Evolutionary conservation across 306 rosid genomes (phyloP), one percentile per base, ranked within the genome.

Genomic region (Glycine soja): DNA sequence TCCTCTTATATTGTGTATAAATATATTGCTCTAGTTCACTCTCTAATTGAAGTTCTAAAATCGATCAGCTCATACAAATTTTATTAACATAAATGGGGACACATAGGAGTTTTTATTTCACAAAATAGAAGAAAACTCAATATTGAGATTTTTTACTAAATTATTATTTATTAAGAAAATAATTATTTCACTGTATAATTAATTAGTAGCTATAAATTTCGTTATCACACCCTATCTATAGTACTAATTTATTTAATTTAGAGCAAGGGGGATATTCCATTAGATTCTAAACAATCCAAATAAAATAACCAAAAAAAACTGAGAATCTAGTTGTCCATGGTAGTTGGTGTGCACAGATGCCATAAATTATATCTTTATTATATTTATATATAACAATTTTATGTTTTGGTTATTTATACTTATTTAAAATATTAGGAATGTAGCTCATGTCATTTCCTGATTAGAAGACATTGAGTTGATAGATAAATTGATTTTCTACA

Each of bases 191-290:
- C 45, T n/a, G 14, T 62, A 16, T 70, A 6, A 70, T 11, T 46
- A 46, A 36, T 34, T 34, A 3, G 14, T 59, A 30, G 47, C 16
- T 67, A 43, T n/a, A 32, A 9, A 24, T 18, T 15, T 53, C n/a
- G 0, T 10, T 36, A 8, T 11, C 32, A 38, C 40, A 19, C 53
- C 63, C n/a, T 34, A 52, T 12, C n/a, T 40, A 78, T 34, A 16
- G 30, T 24, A 24, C 30, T 19, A 5, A 32, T n/a, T 53, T 56
- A 10, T 56, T 53, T 54, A 57, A 32, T 14, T 69, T 24, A 16
- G 19, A 70, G 7, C 30, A 79, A 7, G 45, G 43, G 15, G 43
- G 34, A 47, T 70, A 80, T 45, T 68, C 73, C 7, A 16, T 18
- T 18, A 18, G 10, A 68, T 18, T 68, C 56, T 18, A 13, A 68